Evolutionary conservation across 768 basidiomycete species (phyloP), one percentile per base, ranked within the genome.

Genomic region (Crepidotus variabilis): DNA sequence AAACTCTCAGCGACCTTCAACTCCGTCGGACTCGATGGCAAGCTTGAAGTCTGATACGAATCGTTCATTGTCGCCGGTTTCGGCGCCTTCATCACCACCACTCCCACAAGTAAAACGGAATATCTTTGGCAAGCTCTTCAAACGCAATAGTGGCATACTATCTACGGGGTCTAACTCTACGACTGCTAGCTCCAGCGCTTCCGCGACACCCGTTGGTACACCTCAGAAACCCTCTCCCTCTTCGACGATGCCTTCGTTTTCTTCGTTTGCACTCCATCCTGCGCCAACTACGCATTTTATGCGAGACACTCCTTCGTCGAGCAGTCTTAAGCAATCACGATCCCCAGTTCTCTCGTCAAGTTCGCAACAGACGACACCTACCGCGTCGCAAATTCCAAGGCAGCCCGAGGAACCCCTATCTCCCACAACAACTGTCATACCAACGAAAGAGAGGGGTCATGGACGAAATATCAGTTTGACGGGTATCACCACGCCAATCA

Each of bases 81-180:
- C 72, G 2, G 51, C 67, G 1, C 64, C 63, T 7, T 57, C 59
- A 18, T 52, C 63, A n/a, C 56, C 63, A 39, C 56, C 63, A 39
- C 62, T 67, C 48, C 63, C 73, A 49, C 70, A 73, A 61, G 61
- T 66, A 56, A 81, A 85, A 57, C 72, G 82, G 20, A 86, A 82
- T 59, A 80, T 92, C 18, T 88, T 92, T 60, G 79, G 85, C 23
- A 87, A 81, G 65, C 71, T 92, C 33, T 92, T 92, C 75, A 87
- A 81, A 65, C 82, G 78, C 63, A 83, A 79, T 24, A 54, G 21
- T 61, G 72, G 72, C 24, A 63, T 20, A 20, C 60, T 51, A 13
- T 20, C 57, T 24, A 50, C 57, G 20, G 32, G 24, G 9, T 9
- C 51, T 39, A 34, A 36, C 47, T 28, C 57, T 47, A 47, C 50